These are phyloP conservation scores for Aspergillus japonicus DNA, from an alignment of 2,329 filamentous ascomycete species.

Conservation along the genomic window DNA sequence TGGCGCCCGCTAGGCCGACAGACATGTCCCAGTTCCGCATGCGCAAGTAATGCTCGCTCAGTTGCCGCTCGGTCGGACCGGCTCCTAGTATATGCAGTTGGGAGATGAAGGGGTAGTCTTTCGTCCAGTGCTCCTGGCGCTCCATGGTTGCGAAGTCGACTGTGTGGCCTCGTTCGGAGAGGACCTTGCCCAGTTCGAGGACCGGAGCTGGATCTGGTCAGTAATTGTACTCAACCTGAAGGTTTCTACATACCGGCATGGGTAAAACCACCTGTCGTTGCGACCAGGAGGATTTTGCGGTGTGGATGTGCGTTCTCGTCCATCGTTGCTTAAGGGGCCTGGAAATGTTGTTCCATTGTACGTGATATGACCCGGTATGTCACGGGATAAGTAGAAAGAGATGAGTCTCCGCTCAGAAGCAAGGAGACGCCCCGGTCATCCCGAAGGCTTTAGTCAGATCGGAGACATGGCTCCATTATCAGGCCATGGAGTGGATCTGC, in stretches of 20 bases:
- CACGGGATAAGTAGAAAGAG: background rate
- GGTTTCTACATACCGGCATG: conserved; percentile 28
- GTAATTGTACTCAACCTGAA: background rate
- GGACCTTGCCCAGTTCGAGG: conserved; percentile 36
- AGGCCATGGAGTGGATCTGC: background rate
- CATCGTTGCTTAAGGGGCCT: background rate
- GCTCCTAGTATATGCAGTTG: conserved; percentile 35
- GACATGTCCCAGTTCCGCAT: conserved; percentile 36
- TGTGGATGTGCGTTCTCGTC: background rate
- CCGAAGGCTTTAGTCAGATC: no score
- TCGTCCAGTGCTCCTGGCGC: conserved; percentile 39
- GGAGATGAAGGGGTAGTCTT: conserved; percentile 30
- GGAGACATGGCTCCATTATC: background rate
- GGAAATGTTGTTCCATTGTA: no score
- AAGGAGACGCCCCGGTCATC: no score
- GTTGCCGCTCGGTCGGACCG: conserved; percentile 25
- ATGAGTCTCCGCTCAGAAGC: background rate
- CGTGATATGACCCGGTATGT: no score
- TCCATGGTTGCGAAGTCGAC: conserved; percentile 42
- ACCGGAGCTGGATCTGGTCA: conserved; percentile 29
- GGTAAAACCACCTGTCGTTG: conserved; percentile 39
- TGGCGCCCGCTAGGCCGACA: conserved; percentile 31
- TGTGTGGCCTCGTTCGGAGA: conserved; percentile 36
- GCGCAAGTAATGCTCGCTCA: conserved; percentile 37
- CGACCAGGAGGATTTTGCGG: conserved; percentile 36